phyloP scores from a whole-genome alignment of 345 rosid species.

The Acer saccharum region DNA sequence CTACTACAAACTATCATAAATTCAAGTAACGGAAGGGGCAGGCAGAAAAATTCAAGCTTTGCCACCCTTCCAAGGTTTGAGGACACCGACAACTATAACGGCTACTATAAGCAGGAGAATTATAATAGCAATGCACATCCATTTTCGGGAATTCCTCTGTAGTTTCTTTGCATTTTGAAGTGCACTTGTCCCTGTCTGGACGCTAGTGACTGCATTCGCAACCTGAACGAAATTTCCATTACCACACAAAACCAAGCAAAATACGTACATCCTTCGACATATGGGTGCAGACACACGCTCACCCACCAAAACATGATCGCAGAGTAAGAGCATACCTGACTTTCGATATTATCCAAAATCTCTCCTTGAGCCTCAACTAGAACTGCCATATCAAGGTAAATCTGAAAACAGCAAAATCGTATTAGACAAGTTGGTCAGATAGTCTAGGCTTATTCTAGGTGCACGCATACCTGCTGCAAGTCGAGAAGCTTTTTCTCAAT shows the following conservation, averaged over 20 bases:
- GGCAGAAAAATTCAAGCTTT: constrained; percentile 29
- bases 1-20: not conserved
- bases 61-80: constrained; percentile 44
- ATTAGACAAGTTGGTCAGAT: constrained; percentile 17
- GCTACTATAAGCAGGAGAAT: constrained; percentile 47
- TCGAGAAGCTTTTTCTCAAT: constrained; percentile 93
- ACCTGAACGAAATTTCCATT: constrained; percentile 42
- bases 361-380: constrained; percentile 79
- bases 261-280: constrained; percentile 6
- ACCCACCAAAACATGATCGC: not conserved
- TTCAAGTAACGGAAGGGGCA: constrained; percentile 9
- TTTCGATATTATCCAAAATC: constrained; percentile 66
- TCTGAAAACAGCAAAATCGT: constrained; percentile 34
- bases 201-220: constrained; percentile 44
- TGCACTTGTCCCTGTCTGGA: constrained; percentile 44
- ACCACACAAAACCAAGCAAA: constrained; percentile 18
- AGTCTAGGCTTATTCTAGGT: not conserved
- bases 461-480: constrained; percentile 67
- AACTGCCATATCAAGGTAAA: constrained; percentile 73
- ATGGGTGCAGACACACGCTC: not conserved
- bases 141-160: constrained; percentile 43
- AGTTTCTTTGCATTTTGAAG: constrained; percentile 45
- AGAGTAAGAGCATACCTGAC: constrained; percentile 51
- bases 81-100: constrained; percentile 41
- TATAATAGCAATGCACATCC: constrained; percentile 52